Evolutionary conservation across 2,329 filamentous ascomycete species (phyloP).

Genomic region (Xylogone sp.): DNA sequence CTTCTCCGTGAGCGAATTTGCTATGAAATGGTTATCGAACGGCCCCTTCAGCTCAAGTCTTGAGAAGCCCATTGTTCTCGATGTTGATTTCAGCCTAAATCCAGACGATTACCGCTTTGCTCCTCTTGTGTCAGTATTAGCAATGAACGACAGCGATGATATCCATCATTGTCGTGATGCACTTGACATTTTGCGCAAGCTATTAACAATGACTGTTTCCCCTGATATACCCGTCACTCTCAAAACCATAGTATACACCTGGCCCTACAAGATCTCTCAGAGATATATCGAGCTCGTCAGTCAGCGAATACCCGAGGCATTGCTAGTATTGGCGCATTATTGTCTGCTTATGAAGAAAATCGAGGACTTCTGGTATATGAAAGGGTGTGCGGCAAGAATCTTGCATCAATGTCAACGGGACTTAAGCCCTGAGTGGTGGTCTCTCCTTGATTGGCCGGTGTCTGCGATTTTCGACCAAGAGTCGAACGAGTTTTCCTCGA

Average conservation of each 20-base stretch:
- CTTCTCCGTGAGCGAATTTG: not conserved
- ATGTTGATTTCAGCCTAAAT: not conserved
- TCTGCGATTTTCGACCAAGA: not conserved
- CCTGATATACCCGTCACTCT: not conserved
- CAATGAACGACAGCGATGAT: not conserved
- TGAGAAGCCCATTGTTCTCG: not conserved
- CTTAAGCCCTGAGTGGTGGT: not conserved
- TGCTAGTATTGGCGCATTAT: slow-evolving; percentile 34
- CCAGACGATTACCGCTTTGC: not conserved
- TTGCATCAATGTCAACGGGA: not conserved
- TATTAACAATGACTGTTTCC: not conserved
- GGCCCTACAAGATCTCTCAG: slow-evolving; percentile 10
- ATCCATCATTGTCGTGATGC: not conserved
- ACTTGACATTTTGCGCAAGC: not conserved
- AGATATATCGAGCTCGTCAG: slow-evolving; percentile 11
- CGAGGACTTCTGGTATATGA: slow-evolving; percentile 37
- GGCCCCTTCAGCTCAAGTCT: not conserved
- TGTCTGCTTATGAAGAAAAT: slow-evolving; percentile 34
- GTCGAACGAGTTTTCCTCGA: not conserved
- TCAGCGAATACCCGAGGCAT: slow-evolving; percentile 25
- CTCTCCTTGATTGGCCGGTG: not conserved
- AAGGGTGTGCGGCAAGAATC: slow-evolving; percentile 5
- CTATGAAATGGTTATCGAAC: not conserved
- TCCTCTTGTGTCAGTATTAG: not conserved
- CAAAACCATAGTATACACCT: slow-evolving; percentile 4